A percentile compares a stretch with the other conserved stretches of the same genome.
Evolutionary conservation across 441 rosid species (phyloP).

Genomic region (Aleurites moluccanus): DNA sequence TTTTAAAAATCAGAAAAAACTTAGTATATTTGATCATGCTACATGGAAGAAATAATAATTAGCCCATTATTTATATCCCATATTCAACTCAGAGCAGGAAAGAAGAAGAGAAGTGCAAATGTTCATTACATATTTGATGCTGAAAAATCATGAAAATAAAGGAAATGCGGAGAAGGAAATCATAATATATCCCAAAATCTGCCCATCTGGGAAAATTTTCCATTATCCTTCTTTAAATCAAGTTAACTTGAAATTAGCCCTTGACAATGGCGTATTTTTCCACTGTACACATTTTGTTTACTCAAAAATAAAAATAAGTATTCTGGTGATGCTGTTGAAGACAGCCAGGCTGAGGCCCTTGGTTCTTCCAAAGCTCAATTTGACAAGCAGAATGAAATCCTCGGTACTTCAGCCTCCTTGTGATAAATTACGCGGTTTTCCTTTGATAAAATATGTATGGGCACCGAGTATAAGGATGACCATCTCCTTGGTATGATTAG

Average conservation of each 20-base stretch:
- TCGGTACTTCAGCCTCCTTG: constrained; percentile 5
- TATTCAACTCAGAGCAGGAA: not conserved
- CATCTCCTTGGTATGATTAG: constrained; percentile 29
- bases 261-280: not conserved
- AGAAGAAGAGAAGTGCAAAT: not conserved
- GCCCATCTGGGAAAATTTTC: not conserved
- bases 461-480: constrained; percentile 14
- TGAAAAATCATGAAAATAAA: constrained; percentile 7
- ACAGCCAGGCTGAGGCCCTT: constrained; percentile 15
- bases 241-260: not conserved
- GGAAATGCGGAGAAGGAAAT: too few species aligned
- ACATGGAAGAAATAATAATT: too few species aligned
- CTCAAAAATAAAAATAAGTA: constrained; percentile 21
- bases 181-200: not conserved
- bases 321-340: constrained; percentile 18
- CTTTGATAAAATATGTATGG: constrained; percentile 17
- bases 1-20: too few species aligned
- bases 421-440: constrained; percentile 1
- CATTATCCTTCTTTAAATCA: constrained; percentile 13
- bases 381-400: constrained; percentile 4
- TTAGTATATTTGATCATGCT: too few species aligned
- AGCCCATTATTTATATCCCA: too few species aligned
- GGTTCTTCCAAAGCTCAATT: constrained; percentile 7
- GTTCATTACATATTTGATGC: constrained; percentile 18
- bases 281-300: constrained; percentile 24